Evolutionary conservation across 2,329 filamentous ascomycete genomes (phyloP), one percentile per base, ranked within the genome.

Genomic region (Cryphonectria carpinicola): DNA sequence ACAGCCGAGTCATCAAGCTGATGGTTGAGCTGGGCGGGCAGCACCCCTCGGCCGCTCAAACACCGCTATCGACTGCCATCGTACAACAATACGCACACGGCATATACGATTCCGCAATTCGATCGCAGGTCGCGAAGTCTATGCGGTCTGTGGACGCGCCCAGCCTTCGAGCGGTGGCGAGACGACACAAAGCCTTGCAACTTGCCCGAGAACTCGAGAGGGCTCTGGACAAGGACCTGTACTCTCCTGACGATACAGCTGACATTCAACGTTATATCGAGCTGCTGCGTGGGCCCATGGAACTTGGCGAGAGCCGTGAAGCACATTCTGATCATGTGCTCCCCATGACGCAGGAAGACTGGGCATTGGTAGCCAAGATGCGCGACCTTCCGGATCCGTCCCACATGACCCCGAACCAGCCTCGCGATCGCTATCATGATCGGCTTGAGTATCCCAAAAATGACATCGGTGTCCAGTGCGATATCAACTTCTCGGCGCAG

Each of bases 401-500:
- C n/a, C 82, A 80, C 58, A 80, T 87, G 74, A 75, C 81, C 2
- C 82, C 84, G 10, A 85, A 86, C 76, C 85, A 87, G 72, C 82
- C 86, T 6, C 83, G 83, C 70, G 85, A 89, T 74, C 83, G 82
- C 41, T 88, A 87, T 77, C 82, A 81, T 71, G 87, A 90, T 75
- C 83, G 84, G 35, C 86, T 97, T 2, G 93, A 96, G 78, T 95
- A 95, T 70, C 92, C 93, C 7, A 93, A 93, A 76, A 83, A 84
- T 11, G 91, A 90, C 4, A 88, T 92, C 39, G 94, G 94, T n/a
- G 92, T 95, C 19, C 93, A 95, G 78, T 96, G 93, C 78, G 94
- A 97, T 78, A 93, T 98, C 84, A 97, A 97, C 80, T 97, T 97
- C 78, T 92, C 92, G 1, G 94, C 94, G 25, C 89, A 93, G 61